A percentile compares a stretch with the other conserved stretches of the same genome.
Evolutionary conservation across 2,329 filamentous ascomycete genomes (phyloP).

Genomic region (Alternaria novae-zelandiae): DNA sequence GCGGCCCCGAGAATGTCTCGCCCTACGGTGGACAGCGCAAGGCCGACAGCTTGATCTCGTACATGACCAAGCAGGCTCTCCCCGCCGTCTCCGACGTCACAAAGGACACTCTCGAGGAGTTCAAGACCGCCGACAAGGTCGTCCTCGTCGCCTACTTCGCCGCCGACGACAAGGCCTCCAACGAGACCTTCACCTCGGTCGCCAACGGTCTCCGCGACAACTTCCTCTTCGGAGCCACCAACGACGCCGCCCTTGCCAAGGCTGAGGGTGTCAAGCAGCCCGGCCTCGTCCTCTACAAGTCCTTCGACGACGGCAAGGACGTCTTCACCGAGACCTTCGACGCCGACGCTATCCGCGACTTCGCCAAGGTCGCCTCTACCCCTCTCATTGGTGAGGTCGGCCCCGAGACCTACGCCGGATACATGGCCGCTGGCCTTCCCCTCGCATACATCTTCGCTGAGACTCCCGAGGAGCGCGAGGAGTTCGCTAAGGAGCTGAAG

Average conservation of each 20-base stretch:
- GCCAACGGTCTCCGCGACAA: slow-evolving; percentile 81
- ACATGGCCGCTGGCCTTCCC: slow-evolving; percentile 91
- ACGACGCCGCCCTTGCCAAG: slow-evolving; percentile 83
- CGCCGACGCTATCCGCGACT: slow-evolving; percentile 77
- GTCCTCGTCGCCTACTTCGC: slow-evolving; percentile 90
- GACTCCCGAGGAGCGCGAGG: slow-evolving; percentile 84
- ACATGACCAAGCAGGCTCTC: slow-evolving; percentile 98
- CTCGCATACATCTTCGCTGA: slow-evolving; percentile 98
- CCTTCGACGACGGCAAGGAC: slow-evolving; percentile 95
- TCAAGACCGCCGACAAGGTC: slow-evolving; percentile 98
- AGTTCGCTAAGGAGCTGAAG: slow-evolving; percentile 79
- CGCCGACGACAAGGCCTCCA: slow-evolving; percentile 79
- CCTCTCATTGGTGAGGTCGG: slow-evolving; percentile 95
- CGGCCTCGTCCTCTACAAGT: slow-evolving; percentile 92
- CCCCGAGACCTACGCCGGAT: slow-evolving; percentile 92
- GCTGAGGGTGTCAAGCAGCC: slow-evolving; percentile 88
- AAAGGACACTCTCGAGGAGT: slow-evolving; percentile 85
- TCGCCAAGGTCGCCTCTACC: slow-evolving; percentile 83
- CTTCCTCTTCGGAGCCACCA: slow-evolving; percentile 90
- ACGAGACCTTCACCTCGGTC: slow-evolving; percentile 80
- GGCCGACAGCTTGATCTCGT: slow-evolving; percentile 75
- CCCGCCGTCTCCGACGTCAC: slow-evolving; percentile 86
- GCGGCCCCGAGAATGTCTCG: slow-evolving; percentile 78
- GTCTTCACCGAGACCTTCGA: slow-evolving; percentile 83
- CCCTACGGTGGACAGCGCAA: slow-evolving; percentile 92